phyloP scores from a whole-genome alignment of 805 yeast species.

The Starmerella tilneyi region DNA sequence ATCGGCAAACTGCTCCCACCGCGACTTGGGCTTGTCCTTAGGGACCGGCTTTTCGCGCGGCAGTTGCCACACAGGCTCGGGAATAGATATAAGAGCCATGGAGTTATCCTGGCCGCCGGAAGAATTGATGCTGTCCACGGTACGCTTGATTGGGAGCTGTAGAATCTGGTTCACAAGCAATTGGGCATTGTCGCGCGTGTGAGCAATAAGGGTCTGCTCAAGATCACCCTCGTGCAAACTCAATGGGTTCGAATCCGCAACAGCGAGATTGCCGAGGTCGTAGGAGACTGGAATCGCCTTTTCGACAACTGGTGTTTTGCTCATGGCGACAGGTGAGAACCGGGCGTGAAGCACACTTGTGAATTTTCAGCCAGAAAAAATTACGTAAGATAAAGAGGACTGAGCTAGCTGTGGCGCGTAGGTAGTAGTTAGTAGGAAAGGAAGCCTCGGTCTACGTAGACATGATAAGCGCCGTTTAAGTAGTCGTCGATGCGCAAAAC shows the following conservation, averaged over 20 bases:
- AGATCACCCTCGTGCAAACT: slow-evolving; percentile 46
- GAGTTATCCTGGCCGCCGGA: slow-evolving; percentile 55
- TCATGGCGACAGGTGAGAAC: not conserved
- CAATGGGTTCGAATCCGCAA: slow-evolving; percentile 80
- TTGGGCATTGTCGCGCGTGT: slow-evolving; percentile 88
- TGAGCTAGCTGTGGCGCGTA: not conserved
- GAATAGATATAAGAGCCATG: slow-evolving; percentile 73
- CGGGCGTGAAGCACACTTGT: not conserved
- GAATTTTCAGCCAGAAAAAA: slow-evolving; percentile 1
- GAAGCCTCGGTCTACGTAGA: no score
- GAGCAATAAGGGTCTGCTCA: slow-evolving; percentile 43
- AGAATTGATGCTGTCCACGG: slow-evolving; percentile 58
- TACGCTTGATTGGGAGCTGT: slow-evolving; percentile 78
- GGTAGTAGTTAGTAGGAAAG: no score
- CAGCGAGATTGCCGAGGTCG: slow-evolving; percentile 85
- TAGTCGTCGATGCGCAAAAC: no score
- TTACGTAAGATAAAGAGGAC: not conserved
- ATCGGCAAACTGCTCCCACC: slow-evolving; percentile 95
- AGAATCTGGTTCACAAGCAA: slow-evolving; percentile 79
- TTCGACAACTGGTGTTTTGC: slow-evolving; percentile 43
- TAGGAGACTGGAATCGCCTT: slow-evolving; percentile 81
- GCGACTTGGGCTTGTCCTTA: slow-evolving; percentile 81
- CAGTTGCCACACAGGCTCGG: slow-evolving; percentile 66
- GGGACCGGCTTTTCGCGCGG: slow-evolving; percentile 97
- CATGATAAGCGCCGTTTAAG: no score